These are phyloP conservation scores for Kuraishia capsulata DNA, from an alignment of 805 yeast species.

Conservation along the genomic window DNA sequence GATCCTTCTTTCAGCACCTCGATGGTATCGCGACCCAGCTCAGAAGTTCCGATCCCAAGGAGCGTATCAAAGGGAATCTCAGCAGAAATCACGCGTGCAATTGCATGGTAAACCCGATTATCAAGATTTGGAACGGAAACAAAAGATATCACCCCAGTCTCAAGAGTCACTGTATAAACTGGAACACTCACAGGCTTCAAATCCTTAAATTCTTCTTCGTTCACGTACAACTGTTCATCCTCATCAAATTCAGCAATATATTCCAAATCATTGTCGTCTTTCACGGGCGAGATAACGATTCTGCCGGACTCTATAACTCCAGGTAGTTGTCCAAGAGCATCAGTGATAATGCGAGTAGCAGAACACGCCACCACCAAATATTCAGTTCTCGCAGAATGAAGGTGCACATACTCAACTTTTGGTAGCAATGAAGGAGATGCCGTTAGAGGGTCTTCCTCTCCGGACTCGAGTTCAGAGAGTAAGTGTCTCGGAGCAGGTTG, in stretches of 20 bases:
- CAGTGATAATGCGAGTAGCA: constrained; percentile 19
- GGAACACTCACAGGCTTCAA: constrained; percentile 10
- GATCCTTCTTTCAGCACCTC: constrained; percentile 10
- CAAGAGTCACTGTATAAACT: constrained; percentile 1
- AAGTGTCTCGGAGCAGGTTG: constrained; percentile 36
- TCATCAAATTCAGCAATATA: constrained; percentile 28
- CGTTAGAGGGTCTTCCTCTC: constrained; percentile 10
- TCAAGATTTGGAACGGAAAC: constrained; percentile 13
- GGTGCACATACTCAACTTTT: constrained; percentile 8
- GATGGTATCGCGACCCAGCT: constrained; percentile 10
- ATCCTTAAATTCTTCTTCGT: constrained; percentile 15
- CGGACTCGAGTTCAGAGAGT: constrained; percentile 26
- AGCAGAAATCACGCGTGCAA: constrained; percentile 9
- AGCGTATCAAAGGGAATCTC: constrained; percentile 7
- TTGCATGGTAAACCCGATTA: constrained; percentile 14
- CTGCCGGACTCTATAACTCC: constrained; percentile 2
- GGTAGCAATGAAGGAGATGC: constrained; percentile 18
- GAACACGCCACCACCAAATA: constrained; percentile 14
- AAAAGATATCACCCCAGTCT: constrained; percentile 5
- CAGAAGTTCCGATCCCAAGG: constrained; percentile 14
- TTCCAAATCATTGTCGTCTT: constrained; percentile 5
- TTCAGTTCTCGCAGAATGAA: constrained; percentile 11
- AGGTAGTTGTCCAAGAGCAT: constrained; percentile 12
- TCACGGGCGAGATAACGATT: constrained; percentile 6
- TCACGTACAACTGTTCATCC: constrained; percentile 36